Conservation (phyloP, 441 rosid genomes). For the Pelargonium citronellum region DNA sequence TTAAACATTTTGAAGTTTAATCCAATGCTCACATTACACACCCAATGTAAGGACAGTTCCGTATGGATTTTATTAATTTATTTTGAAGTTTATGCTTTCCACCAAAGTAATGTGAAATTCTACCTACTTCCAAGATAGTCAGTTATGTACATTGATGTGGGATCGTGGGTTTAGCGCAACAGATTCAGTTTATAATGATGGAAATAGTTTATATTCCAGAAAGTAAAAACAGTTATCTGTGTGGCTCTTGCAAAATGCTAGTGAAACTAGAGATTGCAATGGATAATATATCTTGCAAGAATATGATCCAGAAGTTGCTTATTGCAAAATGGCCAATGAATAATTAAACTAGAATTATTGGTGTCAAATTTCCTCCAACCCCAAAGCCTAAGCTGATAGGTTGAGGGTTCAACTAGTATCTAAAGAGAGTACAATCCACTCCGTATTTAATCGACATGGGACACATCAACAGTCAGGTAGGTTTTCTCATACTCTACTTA, state of each 20-base stretch:
- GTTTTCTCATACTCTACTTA: not conserved
- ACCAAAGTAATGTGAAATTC: not conserved
- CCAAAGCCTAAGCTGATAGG: too few species aligned
- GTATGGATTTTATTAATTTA: not conserved
- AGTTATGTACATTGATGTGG: not conserved
- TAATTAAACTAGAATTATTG: too few species aligned
- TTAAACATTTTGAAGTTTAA: not conserved
- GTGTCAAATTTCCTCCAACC: too few species aligned
- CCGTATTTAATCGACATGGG: too few species aligned
- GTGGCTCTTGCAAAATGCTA: not conserved
- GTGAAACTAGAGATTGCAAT: not conserved
- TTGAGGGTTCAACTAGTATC: too few species aligned
- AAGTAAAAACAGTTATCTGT: not conserved
- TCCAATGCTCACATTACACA: not conserved
- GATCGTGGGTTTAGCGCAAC: slow-evolving; percentile 1
- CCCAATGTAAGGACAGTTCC: not conserved
- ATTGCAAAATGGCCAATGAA: not conserved
- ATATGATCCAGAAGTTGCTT: not conserved
- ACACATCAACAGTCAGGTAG: not conserved
- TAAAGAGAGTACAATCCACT: too few species aligned
- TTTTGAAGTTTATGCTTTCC: not conserved
- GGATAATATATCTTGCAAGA: not conserved
- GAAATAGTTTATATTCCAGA: not conserved
- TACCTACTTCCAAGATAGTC: not conserved
- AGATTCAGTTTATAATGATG: not conserved